Conservation (phyloP, 169 alveolate genomes). For the Eimeria nieschulzi region DNA sequence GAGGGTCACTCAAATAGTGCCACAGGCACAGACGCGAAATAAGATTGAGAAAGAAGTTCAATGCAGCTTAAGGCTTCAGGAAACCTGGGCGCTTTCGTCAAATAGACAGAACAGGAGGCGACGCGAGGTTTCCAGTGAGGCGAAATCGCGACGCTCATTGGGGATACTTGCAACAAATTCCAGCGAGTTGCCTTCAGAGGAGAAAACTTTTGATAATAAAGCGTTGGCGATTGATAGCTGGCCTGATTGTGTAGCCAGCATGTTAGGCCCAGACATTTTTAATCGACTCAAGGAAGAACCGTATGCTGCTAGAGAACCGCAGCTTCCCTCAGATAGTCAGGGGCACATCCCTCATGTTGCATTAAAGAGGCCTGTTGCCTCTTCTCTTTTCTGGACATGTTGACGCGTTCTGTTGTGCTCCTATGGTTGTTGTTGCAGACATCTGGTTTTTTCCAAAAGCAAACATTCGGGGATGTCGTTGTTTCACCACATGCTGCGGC, state of each 20-base stretch:
- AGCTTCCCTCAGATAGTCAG: neutral
- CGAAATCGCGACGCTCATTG: neutral
- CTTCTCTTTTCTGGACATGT: neutral
- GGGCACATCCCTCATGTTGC: neutral
- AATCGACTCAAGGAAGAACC: constrained; percentile 49
- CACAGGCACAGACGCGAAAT: too few species aligned
- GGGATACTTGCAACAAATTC: too few species aligned
- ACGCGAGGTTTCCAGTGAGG: neutral
- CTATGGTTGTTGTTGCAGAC: constrained; percentile 2
- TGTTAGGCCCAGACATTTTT: constrained; percentile 58
- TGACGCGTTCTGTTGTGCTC: neutral
- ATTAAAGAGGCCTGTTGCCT: neutral
- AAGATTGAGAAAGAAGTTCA: too few species aligned
- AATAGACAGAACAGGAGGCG: too few species aligned
- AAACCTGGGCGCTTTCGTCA: too few species aligned
- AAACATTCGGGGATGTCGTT: constrained; percentile 30
- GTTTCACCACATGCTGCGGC: constrained; percentile 60
- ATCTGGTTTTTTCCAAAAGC: constrained; percentile 20
- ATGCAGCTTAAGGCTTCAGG: too few species aligned
- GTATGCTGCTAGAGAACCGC: neutral
- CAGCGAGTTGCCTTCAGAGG: too few species aligned
- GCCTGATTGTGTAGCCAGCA: constrained; percentile 54
- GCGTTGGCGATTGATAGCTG: neutral
- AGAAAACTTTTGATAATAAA: too few species aligned
- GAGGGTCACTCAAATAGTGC: too few species aligned